These are phyloP conservation scores for Aspergillus quadricinctus DNA, from an alignment of 2,329 filamentous ascomycete species.

Conservation along the genomic window DNA sequence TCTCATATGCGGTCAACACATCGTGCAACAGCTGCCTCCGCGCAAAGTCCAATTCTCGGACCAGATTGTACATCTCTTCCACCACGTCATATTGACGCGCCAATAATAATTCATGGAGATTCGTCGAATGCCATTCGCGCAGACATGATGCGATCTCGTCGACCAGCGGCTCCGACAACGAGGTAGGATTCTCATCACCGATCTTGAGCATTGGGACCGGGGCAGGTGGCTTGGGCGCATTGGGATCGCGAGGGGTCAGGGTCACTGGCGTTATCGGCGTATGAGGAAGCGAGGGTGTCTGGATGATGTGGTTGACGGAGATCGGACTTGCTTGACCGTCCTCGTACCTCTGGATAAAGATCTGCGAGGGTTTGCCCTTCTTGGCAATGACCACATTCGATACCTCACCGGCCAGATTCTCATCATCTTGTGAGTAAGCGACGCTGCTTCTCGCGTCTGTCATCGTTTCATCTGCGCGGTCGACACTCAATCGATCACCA, in stretches of 20 bases:
- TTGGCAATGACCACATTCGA: constrained; percentile 33
- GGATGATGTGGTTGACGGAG: constrained; percentile 22
- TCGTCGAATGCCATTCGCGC: constrained; percentile 97
- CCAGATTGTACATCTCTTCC: constrained; percentile 74
- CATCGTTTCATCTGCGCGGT: constrained; percentile 29
- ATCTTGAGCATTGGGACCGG: constrained; percentile 97
- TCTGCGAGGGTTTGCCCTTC: constrained; percentile 39
- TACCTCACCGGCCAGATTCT: constrained; percentile 22
- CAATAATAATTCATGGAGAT: constrained; percentile 86
- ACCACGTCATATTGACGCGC: constrained; percentile 75
- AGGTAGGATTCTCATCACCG: constrained; percentile 92
- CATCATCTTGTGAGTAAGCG: constrained; percentile 24
- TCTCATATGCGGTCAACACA: constrained; percentile 82
- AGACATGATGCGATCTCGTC: constrained; percentile 97
- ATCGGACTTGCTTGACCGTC: constrained; percentile 26
- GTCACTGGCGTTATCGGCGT: constrained; percentile 32
- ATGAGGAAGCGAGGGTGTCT: constrained; percentile 29
- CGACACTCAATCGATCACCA: constrained; percentile 32
- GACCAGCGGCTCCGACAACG: constrained; percentile 80
- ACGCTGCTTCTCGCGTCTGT: constrained; percentile 27
- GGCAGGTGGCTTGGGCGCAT: constrained; percentile 68
- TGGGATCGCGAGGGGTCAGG: constrained; percentile 54
- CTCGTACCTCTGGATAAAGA: constrained; percentile 35
- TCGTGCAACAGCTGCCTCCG: constrained; percentile 90
- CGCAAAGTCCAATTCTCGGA: constrained; percentile 77